phyloP scores from a whole-genome alignment of 371 early-diverging fungal genomes.

The Conidiobolus incongruus region DNA sequence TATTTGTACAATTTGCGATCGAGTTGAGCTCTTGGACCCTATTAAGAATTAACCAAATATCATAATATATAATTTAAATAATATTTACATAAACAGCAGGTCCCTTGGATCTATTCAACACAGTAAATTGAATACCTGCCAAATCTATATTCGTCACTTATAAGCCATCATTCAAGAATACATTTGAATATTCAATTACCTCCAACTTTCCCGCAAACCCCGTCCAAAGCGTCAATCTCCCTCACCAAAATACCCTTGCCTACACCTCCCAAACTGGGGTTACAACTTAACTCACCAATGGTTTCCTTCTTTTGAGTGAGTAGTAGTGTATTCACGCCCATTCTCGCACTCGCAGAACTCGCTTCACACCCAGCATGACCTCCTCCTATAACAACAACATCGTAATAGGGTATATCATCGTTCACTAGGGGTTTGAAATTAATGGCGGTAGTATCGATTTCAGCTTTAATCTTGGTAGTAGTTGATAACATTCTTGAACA shows the following conservation, averaged over 20 bases:
- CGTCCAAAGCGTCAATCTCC: constrained; percentile 71
- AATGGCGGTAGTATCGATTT: too few species aligned
- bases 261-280: constrained; percentile 72
- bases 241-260: constrained; percentile 64
- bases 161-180: neutral
- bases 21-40: constrained; percentile 67
- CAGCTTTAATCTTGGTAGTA: too few species aligned
- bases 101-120: constrained; percentile 67
- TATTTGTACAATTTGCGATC: constrained; percentile 58
- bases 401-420: too few species aligned
- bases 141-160: constrained; percentile 17
- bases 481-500: too few species aligned
- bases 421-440: too few species aligned
- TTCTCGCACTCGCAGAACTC: constrained; percentile 57
- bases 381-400: constrained; percentile 64
- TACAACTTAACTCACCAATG: constrained; percentile 74
- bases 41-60: neutral
- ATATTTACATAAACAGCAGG: constrained; percentile 55
- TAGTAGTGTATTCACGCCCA: constrained; percentile 48
- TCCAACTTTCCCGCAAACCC: constrained; percentile 52
- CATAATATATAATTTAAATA: neutral
- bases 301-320: constrained; percentile 59
- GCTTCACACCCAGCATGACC: constrained; percentile 80
- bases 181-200: constrained; percentile 10
- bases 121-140: constrained; percentile 66